Base-by-base conservation (phyloP, 75 land plant genomes). In the Ceratopteris richardii region DNA sequence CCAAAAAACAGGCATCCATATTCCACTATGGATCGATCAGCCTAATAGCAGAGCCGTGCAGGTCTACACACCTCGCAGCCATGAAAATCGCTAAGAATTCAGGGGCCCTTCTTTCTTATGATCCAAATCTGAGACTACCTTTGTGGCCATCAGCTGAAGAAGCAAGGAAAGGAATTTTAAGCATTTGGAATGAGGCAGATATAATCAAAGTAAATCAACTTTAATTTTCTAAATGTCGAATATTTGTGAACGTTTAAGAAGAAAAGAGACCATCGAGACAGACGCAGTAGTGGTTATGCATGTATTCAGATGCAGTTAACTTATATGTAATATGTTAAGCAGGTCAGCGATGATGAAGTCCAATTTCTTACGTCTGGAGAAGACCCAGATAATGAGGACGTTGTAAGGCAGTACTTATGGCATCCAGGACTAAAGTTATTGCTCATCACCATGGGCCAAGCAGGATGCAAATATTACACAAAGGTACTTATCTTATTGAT, bases 11-110 rank as follows among this genome's bases (percentile, higher is more conserved):
- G 56, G 31, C 79, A 0, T 69, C 58, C 0, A 67, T 87, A 4
- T 81, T 87, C 52, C 91, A 87, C 41, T 87, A 80, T 56, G 90
- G 90, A 17, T 87, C 90, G 6, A 87, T 87, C 19, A 87, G 90
- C 64, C 56, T 87, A 54, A 87, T 87, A 5, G 61, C 73, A 30
- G 88, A 87, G 30, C 91, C 91, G 10, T 78, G 88, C 20, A 67
- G 73, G 44, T 87, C 91, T 37, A 72, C 88, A 23, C 88, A 87
- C 37, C 21, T 83, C 9, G 82, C 77, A 6, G 91, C 91, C 25
- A 80, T 84, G 82, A 18, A 65, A 6, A 51, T 58, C 30, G 91
- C 91, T 0, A 87, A 63, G 36, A 37, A 62, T n/a, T 66, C 82
- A 12, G 91, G 88, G 1, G 33, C 66, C 37, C 43, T 87, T n/a